These are phyloP conservation scores for Cyberlindnera xylosilytica DNA, from an alignment of 805 yeast species.

Conservation along the genomic window DNA sequence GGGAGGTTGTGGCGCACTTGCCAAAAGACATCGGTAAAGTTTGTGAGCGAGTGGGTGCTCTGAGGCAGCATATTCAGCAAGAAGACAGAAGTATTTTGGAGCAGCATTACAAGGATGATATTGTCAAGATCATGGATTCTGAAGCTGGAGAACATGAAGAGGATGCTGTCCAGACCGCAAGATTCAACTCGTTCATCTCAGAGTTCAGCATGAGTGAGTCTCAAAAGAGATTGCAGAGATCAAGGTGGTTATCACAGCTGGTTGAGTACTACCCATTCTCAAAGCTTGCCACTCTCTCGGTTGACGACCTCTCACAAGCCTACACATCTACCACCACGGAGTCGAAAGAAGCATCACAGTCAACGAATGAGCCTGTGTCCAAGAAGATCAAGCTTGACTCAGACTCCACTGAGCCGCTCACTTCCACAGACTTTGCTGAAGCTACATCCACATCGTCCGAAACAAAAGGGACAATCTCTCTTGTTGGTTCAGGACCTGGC, in stretches of 20 bases:
- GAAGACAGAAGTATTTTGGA: constrained; percentile 41
- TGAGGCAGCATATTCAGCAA: constrained; percentile 53
- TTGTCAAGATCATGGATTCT: constrained; percentile 30
- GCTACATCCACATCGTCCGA: neutral
- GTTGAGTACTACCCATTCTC: constrained; percentile 86
- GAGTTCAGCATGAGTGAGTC: constrained; percentile 55
- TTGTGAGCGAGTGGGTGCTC: constrained; percentile 64
- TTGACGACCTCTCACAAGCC: constrained; percentile 52
- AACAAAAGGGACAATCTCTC: constrained; percentile 55
- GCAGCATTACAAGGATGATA: constrained; percentile 24
- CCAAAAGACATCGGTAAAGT: constrained; percentile 71
- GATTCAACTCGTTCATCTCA: constrained; percentile 57
- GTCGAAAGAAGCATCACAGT: constrained; percentile 1
- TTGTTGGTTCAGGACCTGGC: constrained; percentile 97
- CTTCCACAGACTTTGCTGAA: constrained; percentile 20
- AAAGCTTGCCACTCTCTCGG: constrained; percentile 55
- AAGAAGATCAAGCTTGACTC: neutral
- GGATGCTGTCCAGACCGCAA: constrained; percentile 59
- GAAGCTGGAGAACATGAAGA: constrained; percentile 61
- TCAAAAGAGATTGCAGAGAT: constrained; percentile 52
- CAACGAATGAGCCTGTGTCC: no score
- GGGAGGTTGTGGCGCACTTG: constrained; percentile 63
- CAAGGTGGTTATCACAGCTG: constrained; percentile 84
- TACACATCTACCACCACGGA: constrained; percentile 23
- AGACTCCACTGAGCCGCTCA: constrained; percentile 23